These are phyloP conservation scores for Balakata baccata DNA, from an alignment of 345 rosid species.

Conservation along the genomic window DNA sequence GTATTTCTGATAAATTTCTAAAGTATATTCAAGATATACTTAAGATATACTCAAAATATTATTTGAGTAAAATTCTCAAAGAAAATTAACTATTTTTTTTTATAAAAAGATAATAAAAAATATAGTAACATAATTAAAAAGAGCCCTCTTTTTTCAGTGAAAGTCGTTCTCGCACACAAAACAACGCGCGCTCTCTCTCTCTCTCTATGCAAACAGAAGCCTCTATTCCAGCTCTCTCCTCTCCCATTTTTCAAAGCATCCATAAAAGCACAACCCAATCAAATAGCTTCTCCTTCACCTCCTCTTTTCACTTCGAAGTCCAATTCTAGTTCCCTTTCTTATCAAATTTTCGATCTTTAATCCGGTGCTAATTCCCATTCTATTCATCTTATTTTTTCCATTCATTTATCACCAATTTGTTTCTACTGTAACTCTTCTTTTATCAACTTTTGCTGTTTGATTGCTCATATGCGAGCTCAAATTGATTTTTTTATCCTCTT, in stretches of 20 bases:
- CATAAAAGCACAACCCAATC: background rate
- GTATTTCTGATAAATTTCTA: no score
- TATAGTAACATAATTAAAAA: no score
- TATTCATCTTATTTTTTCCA: background rate
- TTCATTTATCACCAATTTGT: background rate
- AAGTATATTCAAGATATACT: no score
- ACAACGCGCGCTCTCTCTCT: background rate
- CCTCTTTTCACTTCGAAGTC: background rate
- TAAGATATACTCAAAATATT: no score
- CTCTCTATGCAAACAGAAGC: background rate
- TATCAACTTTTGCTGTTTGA: background rate
- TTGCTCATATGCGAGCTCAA: background rate
- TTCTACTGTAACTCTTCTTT: background rate
- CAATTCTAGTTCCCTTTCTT: background rate
- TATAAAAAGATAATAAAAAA: no score
- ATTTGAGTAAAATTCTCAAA: no score
- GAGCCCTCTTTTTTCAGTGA: slow-evolving; percentile 10
- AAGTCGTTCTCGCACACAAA: slow-evolving; percentile 25
- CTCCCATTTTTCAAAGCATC: no score
- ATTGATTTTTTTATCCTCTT: background rate
- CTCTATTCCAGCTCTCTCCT: background rate
- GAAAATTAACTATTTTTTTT: no score
- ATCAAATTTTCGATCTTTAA: slow-evolving; percentile 3
- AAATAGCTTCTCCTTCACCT: background rate
- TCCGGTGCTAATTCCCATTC: background rate